A percentile compares a stretch with the other conserved stretches of the same genome.
These are phyloP conservation scores for Euclidium syriacum DNA, from an alignment of 345 rosid species.

Conservation along the genomic window DNA sequence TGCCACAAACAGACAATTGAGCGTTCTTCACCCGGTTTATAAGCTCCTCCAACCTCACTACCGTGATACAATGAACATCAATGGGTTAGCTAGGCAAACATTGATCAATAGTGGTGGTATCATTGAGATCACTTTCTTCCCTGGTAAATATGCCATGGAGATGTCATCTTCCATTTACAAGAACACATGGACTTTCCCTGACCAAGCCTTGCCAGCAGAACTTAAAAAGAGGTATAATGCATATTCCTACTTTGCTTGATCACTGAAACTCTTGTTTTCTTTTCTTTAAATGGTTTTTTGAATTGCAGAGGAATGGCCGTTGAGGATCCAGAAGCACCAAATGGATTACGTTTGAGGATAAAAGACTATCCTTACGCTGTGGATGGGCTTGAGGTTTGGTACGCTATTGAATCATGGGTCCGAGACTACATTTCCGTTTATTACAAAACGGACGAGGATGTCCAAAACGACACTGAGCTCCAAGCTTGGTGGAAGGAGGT, in stretches of 20 bases:
- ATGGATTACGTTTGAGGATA: constrained; percentile 49
- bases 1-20: constrained; percentile 71
- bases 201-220: constrained; percentile 67
- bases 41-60: constrained; percentile 77
- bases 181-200: constrained; percentile 51
- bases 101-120: constrained; percentile 58
- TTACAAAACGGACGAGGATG: constrained; percentile 45
- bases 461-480: constrained; percentile 49
- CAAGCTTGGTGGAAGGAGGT: constrained; percentile 74
- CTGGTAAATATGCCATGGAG: constrained; percentile 60
- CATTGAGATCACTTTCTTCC: constrained; percentile 57
- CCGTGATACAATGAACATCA: constrained; percentile 78
- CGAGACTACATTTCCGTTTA: constrained; percentile 45
- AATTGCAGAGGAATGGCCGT: constrained; percentile 60
- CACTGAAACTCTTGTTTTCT: too few species aligned
- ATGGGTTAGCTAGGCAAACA: constrained; percentile 54
- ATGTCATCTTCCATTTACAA: constrained; percentile 49
- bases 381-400: constrained; percentile 75
- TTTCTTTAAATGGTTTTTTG: background rate
- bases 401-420: constrained; percentile 65
- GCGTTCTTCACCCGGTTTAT: constrained; percentile 71
- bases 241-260: too few species aligned
- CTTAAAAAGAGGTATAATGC: constrained; percentile 65
- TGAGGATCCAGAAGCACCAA: constrained; percentile 50
- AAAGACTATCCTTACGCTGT: constrained; percentile 76